Base-by-base conservation (phyloP, 345 rosid species). In the Eutrema heterophyllum region DNA sequence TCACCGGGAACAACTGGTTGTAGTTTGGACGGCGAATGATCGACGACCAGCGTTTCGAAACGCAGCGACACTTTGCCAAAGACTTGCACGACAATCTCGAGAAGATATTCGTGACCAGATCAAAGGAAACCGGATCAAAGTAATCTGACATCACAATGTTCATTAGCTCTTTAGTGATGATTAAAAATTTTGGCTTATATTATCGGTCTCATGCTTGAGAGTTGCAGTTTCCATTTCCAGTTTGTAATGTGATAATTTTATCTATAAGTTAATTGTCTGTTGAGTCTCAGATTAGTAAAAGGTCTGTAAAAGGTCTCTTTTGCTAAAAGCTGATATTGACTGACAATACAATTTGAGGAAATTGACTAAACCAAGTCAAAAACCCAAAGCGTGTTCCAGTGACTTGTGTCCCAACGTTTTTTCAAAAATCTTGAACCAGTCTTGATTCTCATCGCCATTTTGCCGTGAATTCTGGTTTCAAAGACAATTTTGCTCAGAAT, bases 361-460 rank as follows among this genome's bases (percentile, higher is more conserved):
- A n/a, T 7, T 32, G 70, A 45, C 58, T 43, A 36, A 58, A 58
- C 64, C 64, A 38, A 38, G 64, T 46, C 78, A 74, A 66, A 40
- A 27, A 5, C 12, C 44, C 44, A 74, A 56, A 38, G 18, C 78
- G 72, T 73, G 78, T 73, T 57, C 58, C 58, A 65, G 35, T 73
- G 58, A 66, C 72, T 66, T 74, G 72, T 66, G 78, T 65, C 72
- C 78, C 64, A 73, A 48, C 45, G n/a, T 74, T 12, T 40, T 12
- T 5, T 14, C 6, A 6, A 35, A 73, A 55, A 53, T 13, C 48
- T 74, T 74, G 78, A 74, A 74, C 64, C 64, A 58, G 45, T 58
- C 64, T 58, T 58, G 1, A 14, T 73, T 46, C 77, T 65, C 44
- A 54, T 73, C 50, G 7, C 36, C 57, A 24, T 35, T 16, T 27